These are phyloP conservation scores for Turritis glabra DNA, from an alignment of 345 rosid genomes.

Conservation along the genomic window DNA sequence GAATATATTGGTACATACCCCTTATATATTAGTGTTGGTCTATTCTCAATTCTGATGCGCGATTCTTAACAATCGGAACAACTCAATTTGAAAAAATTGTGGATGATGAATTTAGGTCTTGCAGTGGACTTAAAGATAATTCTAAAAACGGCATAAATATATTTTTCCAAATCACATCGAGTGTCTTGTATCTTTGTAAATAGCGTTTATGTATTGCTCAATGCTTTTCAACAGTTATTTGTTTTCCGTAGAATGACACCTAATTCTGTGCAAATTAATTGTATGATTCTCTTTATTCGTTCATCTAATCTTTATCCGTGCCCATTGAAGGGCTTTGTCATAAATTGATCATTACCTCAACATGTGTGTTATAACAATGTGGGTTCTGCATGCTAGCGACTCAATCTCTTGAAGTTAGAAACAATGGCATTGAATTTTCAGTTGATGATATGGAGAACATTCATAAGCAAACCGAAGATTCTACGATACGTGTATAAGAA, in stretches of 20 bases:
- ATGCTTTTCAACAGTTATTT: too few species aligned
- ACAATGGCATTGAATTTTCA: neutral
- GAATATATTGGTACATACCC: too few species aligned
- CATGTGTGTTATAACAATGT: neutral
- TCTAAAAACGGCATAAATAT: too few species aligned
- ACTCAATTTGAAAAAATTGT: too few species aligned
- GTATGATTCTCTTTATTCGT: neutral
- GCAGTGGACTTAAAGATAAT: too few species aligned
- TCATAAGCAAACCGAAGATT: slow-evolving; percentile 3
- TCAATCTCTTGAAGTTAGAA: neutral
- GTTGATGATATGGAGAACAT: slow-evolving; percentile 3
- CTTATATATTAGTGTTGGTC: too few species aligned
- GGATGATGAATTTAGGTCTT: too few species aligned
- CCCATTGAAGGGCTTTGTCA: neutral
- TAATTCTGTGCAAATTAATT: neutral
- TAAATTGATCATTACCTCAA: neutral
- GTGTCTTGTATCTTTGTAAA: too few species aligned
- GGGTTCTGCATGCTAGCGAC: slow-evolving; percentile 1
- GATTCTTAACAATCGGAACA: too few species aligned
- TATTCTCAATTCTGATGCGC: too few species aligned
- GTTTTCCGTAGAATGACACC: neutral
- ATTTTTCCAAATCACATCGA: too few species aligned
- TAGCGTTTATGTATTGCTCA: too few species aligned
- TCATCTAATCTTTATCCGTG: neutral
- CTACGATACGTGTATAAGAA: slow-evolving; percentile 9